phyloP scores from a whole-genome alignment of 192 early-diverging fungal species.

The Coemansia sp. region DNA sequence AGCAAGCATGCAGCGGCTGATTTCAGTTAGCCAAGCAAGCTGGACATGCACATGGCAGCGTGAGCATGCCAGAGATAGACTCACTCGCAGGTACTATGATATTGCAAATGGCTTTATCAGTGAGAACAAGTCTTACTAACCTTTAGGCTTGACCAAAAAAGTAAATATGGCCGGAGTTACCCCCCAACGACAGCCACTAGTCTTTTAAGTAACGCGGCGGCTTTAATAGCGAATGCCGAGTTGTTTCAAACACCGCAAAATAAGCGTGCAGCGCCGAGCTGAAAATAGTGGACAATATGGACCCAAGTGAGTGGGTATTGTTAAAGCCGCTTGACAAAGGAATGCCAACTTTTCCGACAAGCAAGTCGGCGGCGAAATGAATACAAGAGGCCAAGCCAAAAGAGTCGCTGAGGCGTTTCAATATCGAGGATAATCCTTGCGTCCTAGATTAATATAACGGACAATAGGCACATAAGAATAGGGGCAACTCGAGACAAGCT shows the following conservation, averaged over 20 bases:
- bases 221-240: not conserved
- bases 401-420: not conserved
- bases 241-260: not conserved
- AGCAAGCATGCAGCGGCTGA: not conserved
- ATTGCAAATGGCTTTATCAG: not conserved
- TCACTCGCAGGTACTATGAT: not conserved
- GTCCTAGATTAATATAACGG: slow-evolving; percentile 3
- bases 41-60: not conserved
- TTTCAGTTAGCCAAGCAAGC: not conserved
- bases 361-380: not conserved
- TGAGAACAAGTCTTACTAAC: not conserved
- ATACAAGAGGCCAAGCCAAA: not conserved
- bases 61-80: not conserved
- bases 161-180: not conserved
- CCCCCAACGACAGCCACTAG: not conserved
- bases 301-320: not conserved
- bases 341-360: not conserved
- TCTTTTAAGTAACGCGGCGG: not conserved
- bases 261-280: not conserved
- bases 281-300: slow-evolving; percentile 1
- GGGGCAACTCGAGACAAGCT: not conserved
- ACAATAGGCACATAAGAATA: not conserved
- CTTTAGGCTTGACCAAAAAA: not conserved
- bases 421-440: slow-evolving; percentile 6
- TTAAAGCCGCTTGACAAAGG: not conserved